Evolutionary conservation across 2,329 filamentous ascomycete genomes (phyloP).

Genomic region (Dryadomyces sulphureus): DNA sequence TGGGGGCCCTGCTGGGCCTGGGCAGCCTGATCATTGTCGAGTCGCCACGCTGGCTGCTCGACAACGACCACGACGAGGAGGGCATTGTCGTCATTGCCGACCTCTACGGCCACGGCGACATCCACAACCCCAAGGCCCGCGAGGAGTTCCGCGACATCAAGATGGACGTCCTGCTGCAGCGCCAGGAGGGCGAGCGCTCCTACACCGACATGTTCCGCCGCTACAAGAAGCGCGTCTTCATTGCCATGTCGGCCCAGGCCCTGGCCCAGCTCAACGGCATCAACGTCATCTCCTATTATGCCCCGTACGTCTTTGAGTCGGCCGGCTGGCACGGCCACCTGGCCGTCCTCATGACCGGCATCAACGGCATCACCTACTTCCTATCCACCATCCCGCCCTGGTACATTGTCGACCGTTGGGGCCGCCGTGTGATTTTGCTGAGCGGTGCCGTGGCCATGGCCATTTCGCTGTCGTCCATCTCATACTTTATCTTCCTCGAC

Average conservation of each 20-base stretch:
- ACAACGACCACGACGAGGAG: slow-evolving; percentile 96
- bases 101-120: slow-evolving; percentile 87
- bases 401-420: slow-evolving; percentile 92
- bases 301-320: slow-evolving; percentile 88
- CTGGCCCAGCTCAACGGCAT: slow-evolving; percentile 96
- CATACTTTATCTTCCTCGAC: slow-evolving; percentile 89
- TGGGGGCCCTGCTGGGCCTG: slow-evolving; percentile 72
- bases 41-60: slow-evolving; percentile 90
- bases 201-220: slow-evolving; percentile 91
- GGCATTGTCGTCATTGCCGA: slow-evolving; percentile 98
- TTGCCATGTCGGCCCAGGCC: slow-evolving; percentile 95
- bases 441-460: slow-evolving; percentile 84
- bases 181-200: slow-evolving; percentile 85
- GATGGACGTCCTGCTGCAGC: slow-evolving; percentile 85
- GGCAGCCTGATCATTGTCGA: slow-evolving; percentile 92
- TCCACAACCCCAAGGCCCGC: slow-evolving; percentile 80
- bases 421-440: slow-evolving; percentile 75
- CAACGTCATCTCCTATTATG: slow-evolving; percentile 99
- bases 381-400: slow-evolving; percentile 87
- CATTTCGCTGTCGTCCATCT: slow-evolving; percentile 73
- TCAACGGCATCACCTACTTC: slow-evolving; percentile 80
- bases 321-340: slow-evolving; percentile 88
- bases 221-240: slow-evolving; percentile 85
- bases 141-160: slow-evolving; percentile 98
- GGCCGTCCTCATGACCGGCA: slow-evolving; percentile 91